Conservation (phyloP, 108 stramenopile genomes). For the Fragilariopsis cylindrus region DNA sequence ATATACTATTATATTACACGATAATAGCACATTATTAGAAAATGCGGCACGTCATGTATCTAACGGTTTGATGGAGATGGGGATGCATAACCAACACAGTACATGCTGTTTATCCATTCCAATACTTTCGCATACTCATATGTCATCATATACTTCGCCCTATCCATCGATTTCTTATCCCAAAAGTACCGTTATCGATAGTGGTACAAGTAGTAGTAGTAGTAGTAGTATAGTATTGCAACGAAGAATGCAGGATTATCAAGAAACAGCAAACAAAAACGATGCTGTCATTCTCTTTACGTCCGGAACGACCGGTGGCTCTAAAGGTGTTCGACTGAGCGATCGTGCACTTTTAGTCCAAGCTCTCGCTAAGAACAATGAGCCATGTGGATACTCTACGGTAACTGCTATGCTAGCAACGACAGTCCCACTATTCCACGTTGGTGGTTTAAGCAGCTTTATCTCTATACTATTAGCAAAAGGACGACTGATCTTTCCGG, state of each 20-base stretch:
- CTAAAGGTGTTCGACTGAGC: conserved; percentile 80
- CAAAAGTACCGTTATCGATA: too few species aligned
- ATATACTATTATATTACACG: conserved; percentile 10
- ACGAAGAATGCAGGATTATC: neutral
- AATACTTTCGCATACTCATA: neutral
- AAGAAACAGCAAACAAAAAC: neutral
- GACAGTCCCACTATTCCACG: conserved; percentile 91
- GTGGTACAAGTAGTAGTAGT: too few species aligned
- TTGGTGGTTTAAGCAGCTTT: conserved; percentile 83
- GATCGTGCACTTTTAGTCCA: conserved; percentile 75
- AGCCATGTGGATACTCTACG: conserved; percentile 60
- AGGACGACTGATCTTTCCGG: conserved; percentile 75
- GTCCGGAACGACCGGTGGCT: conserved; percentile 73
- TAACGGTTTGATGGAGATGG: neutral
- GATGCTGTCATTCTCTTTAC: conserved; percentile 82
- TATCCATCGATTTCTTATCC: neutral
- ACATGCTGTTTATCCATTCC: neutral
- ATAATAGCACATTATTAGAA: neutral
- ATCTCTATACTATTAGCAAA: conserved; percentile 78
- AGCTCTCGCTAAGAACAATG: conserved; percentile 56
- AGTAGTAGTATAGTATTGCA: neutral
- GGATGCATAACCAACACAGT: neutral
- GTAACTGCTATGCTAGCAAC: conserved; percentile 66
- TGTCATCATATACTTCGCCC: too few species aligned
- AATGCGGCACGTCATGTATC: neutral